Evolutionary conservation across 2,329 filamentous ascomycete genomes (phyloP).

Genomic region (Cryphonectria carpinicola): DNA sequence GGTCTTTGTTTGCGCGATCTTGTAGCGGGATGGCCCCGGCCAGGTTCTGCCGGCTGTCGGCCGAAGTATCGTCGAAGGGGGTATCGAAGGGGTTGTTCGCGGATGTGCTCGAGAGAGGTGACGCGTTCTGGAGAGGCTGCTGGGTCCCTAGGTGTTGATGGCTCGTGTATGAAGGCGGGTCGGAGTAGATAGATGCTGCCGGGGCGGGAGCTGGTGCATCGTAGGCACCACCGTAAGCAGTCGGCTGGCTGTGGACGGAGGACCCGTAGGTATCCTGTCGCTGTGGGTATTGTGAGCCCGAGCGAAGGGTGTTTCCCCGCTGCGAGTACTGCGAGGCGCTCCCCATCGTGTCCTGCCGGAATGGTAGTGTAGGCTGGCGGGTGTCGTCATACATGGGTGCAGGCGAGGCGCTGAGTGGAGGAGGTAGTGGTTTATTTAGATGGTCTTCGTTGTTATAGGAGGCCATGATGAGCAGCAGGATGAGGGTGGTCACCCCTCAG

Average conservation of each 20-base stretch:
- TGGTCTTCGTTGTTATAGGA: conserved; percentile 56
- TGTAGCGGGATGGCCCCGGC: conserved; percentile 61
- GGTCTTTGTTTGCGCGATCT: conserved; percentile 49
- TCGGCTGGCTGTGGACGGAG: conserved; percentile 21
- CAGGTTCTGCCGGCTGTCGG: conserved; percentile 45
- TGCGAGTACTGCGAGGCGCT: conserved; percentile 34
- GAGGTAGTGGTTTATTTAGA: conserved; percentile 28
- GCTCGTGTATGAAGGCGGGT: conserved; percentile 41
- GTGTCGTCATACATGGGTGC: conserved; percentile 25
- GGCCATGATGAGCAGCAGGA: conserved; percentile 53
- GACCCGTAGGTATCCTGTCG: conserved; percentile 26
- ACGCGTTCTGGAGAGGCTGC: conserved; percentile 29
- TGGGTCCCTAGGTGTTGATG: conserved; percentile 41
- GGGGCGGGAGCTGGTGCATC: conserved; percentile 46
- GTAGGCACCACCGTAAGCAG: conserved; percentile 46
- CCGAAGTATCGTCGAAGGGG: conserved; percentile 64
- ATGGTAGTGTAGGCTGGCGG: conserved; percentile 25
- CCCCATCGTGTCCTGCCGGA: conserved; percentile 20
- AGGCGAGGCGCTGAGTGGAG: conserved; percentile 25
- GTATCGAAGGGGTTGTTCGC: conserved; percentile 66
- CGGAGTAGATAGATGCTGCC: conserved; percentile 37
- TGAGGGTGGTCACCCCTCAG: conserved; percentile 28
- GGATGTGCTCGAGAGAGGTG: conserved; percentile 32
- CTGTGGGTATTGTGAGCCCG: conserved; percentile 26
- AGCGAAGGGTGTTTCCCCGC: conserved; percentile 43